A percentile compares a stretch with the other conserved stretches of the same genome.
Conservation (phyloP, 306 rosid genomes). For the Prunus mume region DNA sequence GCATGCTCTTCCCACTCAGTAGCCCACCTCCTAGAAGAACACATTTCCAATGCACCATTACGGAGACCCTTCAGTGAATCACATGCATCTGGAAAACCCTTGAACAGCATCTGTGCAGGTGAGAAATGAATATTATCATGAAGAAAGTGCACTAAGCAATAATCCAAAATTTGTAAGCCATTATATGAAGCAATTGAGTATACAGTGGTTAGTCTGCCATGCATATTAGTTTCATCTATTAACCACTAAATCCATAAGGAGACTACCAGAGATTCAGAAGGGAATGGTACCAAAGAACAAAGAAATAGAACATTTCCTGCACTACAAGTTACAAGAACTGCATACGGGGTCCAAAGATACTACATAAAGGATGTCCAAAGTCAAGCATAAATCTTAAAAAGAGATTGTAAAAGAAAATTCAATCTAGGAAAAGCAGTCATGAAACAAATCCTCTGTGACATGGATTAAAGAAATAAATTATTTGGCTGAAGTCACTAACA, state of each 20-base stretch:
- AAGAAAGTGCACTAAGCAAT: neutral
- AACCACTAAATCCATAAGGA: neutral
- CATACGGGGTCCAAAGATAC: neutral
- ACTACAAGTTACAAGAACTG: neutral
- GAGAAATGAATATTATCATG: constrained; percentile 14
- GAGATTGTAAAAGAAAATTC: too few species aligned
- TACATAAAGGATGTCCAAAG: too few species aligned
- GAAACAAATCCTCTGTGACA: too few species aligned
- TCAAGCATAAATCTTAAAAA: too few species aligned
- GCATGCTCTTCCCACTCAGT: constrained; percentile 93
- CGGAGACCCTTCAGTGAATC: constrained; percentile 53
- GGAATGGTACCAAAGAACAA: neutral
- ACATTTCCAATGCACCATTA: constrained; percentile 61
- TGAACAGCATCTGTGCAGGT: constrained; percentile 65
- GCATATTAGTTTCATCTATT: neutral
- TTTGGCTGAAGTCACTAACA: too few species aligned
- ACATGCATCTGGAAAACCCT: constrained; percentile 83
- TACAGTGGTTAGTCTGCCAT: neutral
- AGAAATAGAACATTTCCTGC: neutral
- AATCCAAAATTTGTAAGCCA: neutral
- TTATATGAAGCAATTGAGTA: neutral
- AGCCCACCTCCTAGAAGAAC: constrained; percentile 73
- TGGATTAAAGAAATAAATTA: too few species aligned
- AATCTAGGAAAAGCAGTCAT: too few species aligned
- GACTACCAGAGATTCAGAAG: neutral